phyloP scores from a whole-genome alignment of 345 rosid genomes.

The Hypericum androsaemum region DNA sequence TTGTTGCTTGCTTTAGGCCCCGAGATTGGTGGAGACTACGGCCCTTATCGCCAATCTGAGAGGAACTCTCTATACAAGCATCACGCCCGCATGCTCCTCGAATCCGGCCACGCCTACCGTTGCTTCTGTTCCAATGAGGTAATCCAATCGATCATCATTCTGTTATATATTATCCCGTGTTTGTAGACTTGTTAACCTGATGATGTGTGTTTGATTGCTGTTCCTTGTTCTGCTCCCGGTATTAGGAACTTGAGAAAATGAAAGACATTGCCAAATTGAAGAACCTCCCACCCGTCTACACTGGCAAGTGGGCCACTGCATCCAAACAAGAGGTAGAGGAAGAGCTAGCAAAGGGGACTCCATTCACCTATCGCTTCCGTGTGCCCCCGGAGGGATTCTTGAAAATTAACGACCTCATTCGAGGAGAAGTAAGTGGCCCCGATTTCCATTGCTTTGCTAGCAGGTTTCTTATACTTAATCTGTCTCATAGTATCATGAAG shows the following conservation, averaged over 20 bases:
- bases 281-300: conserved; percentile 74
- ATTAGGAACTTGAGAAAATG: conserved; percentile 88
- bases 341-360: conserved; percentile 74
- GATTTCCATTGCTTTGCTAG: conserved; percentile 1
- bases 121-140: conserved; percentile 92
- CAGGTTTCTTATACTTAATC: conserved; percentile 23
- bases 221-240: conserved; percentile 3
- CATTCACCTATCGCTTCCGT: conserved; percentile 70
- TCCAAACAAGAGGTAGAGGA: conserved; percentile 51
- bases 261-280: conserved; percentile 66
- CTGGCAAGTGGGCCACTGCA: conserved; percentile 82
- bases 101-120: conserved; percentile 79
- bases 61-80: conserved; percentile 75
- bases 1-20: conserved; percentile 40
- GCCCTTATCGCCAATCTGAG: conserved; percentile 88
- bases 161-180: background rate
- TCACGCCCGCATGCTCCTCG: conserved; percentile 63
- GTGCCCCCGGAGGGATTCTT: conserved; percentile 70
- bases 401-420: conserved; percentile 78
- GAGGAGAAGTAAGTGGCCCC: conserved; percentile 58
- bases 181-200: background rate
- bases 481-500: conserved; percentile 62
- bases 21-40: conserved; percentile 67
- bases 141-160: background rate
- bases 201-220: conserved; percentile 3